Evolutionary conservation across 306 rosid species (phyloP), one percentile per base, ranked within the genome.

Genomic region (Castanospermum australe): DNA sequence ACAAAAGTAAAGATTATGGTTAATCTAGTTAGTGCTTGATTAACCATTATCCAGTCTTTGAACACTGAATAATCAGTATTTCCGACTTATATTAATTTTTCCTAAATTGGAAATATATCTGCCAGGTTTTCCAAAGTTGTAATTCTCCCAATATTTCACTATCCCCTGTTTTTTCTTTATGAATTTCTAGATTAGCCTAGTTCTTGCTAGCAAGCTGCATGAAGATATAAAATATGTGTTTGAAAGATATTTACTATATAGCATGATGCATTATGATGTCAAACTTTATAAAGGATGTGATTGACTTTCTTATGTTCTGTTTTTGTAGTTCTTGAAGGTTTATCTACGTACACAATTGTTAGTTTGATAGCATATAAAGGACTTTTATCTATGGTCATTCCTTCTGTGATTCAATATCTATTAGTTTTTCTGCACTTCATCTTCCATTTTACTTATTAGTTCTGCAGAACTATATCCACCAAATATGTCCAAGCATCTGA

Each of bases 381-480:
- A 20, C 3, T 56, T 78, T 38, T 59, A 4, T 17, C 1, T 0
- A 5, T 21, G 61, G 12, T 55, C 15, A 32, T 77, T 64, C 35
- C 28, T 36, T 75, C 38, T 68, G 47, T 24, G 21, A 63, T 35
- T 77, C 55, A 71, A 67, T 57, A 68, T 54, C 21, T 52, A 14
- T 28, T 50, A 30, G 56, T 78, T 68, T 68, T 35, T 4, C 66
- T 72, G 50, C 67, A 65, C 44, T 36, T 83, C n/a, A 70, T 61
- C 56, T 78, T 68, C 30, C 62, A 14, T 48, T 83, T 72, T 57
- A 65, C 61, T 63, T 55, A 8, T 63, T 82, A 94, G 98, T 95
- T 95, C 82, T 95, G 92, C 95, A 95, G 99, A 88, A 90, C 98
- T 35, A 85, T 91, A 79, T 84, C 92, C 12, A 55, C 79, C 72